Evolutionary conservation across 768 basidiomycete genomes (phyloP), one percentile per base, ranked within the genome.

Genomic region (Cystofilobasidium ferigula): DNA sequence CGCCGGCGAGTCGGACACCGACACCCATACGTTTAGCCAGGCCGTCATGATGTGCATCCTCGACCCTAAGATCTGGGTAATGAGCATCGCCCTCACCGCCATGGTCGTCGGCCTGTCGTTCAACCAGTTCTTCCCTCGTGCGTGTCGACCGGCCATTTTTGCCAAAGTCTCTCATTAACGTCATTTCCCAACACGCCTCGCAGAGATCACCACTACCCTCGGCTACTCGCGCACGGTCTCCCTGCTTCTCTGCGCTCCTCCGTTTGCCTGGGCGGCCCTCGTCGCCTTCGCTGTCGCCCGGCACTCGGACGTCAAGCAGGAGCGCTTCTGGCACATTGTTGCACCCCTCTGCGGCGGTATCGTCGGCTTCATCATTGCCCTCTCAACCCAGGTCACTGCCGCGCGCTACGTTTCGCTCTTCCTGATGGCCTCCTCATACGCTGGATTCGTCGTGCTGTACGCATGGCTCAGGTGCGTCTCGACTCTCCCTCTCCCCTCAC

Each of bases 291-390:
- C 75, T 38, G 74, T 80, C 43, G 61, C 36, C 53, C 83, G 85
- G 36, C 86, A 86, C 76, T 87, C 89, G 0, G 89, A 93, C 76
- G 77, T 76, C 67, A 77, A 73, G 16, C 81, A 81, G 32, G 88
- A 92, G 72, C 84, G 88, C 56, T 88, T 82, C 78, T 45, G 53
- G 30, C 66, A 68, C 45, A 68, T 68, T 34, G 32, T 68, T 13
- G 56, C 20, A 4, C 66, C 66, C 12, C 53, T 68, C 9, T 58
- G 32, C 26, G n/a, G 61, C 12, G 61, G 60, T 9, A 57, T 62
- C 40, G 54, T 57, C 36, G 61, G 60, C 8, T 62, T 62, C 54
- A 53, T 62, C 45, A 62, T 68, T 16, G 66, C 86, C 1, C 80
- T 83, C 64, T 78, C 80, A 9, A 87, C 84, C 0, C 12, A 48